A percentile compares a stretch with the other conserved stretches of the same genome.
These are phyloP conservation scores for Colletotrichum costaricense DNA, from an alignment of 2,329 filamentous ascomycete genomes.

Conservation along the genomic window DNA sequence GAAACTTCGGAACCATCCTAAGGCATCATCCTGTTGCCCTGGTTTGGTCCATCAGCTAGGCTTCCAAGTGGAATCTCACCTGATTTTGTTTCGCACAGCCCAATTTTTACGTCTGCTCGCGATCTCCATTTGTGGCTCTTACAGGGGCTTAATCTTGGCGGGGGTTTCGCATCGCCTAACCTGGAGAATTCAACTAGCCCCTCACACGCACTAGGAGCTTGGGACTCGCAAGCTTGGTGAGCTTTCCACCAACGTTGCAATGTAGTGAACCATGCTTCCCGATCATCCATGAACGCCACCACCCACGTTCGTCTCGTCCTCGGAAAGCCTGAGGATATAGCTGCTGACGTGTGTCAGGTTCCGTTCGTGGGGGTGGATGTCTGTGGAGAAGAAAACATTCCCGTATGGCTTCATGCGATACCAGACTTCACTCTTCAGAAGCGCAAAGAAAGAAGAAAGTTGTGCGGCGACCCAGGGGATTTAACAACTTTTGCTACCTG, in stretches of 20 bases:
- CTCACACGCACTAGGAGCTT: constrained; percentile 19
- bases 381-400: constrained; percentile 18
- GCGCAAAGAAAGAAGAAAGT: not conserved
- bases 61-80: not conserved
- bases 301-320: constrained; percentile 18
- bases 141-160: constrained; percentile 33
- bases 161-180: constrained; percentile 19
- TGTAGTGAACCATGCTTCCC: not conserved
- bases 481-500: no score
- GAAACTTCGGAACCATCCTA: constrained; percentile 26
- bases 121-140: constrained; percentile 7
- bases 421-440: not conserved
- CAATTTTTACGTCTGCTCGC: not conserved
- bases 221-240: not conserved
- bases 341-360: constrained; percentile 30
- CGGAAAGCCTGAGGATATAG: not conserved
- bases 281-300: not conserved
- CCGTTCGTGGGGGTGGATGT: constrained; percentile 11
- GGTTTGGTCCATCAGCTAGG: not conserved
- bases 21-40: not conserved
- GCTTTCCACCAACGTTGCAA: not conserved
- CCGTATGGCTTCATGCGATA: constrained; percentile 6
- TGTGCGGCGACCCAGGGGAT: no score
- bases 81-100: constrained; percentile 24
- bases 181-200: not conserved